phyloP scores from a whole-genome alignment of 108 stramenopile genomes.

The Schizochytrium sp. region DNA sequence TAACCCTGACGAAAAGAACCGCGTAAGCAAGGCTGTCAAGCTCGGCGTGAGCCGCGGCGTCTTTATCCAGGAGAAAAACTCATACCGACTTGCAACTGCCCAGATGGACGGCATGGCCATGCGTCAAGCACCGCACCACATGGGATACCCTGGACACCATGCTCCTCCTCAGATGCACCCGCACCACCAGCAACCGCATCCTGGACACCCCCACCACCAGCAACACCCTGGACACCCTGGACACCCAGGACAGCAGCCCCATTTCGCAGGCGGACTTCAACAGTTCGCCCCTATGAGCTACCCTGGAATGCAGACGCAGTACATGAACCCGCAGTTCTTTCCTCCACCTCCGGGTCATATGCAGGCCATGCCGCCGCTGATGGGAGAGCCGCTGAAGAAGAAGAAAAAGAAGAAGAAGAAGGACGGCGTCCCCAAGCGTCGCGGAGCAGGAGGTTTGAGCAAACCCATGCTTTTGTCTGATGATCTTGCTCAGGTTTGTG shows the following conservation, averaged over 20 bases:
- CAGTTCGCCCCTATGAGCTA: conserved; percentile 48
- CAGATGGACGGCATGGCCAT: conserved; percentile 23
- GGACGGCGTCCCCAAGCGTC: conserved; percentile 20
- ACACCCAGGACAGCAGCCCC: conserved; percentile 28
- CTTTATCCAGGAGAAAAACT: conserved; percentile 55
- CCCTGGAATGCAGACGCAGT: conserved; percentile 40
- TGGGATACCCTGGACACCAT: background rate
- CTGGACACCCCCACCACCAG: background rate
- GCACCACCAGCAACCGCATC: conserved; percentile 41
- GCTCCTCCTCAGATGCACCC: conserved; percentile 48
- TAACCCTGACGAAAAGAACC: conserved; percentile 38
- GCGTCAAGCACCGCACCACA: conserved; percentile 19
- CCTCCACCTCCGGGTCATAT: background rate
- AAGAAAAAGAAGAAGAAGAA: conserved; percentile 62
- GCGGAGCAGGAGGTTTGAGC: conserved; percentile 56
- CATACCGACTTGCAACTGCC: background rate
- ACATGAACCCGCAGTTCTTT: conserved; percentile 13
- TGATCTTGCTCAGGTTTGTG: conserved; percentile 47
- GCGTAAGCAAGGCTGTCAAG: conserved; percentile 56
- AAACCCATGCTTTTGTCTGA: conserved; percentile 17
- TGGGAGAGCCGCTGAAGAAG: conserved; percentile 29
- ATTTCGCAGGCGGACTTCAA: conserved; percentile 1
- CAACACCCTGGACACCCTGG: background rate
- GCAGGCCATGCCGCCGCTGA: conserved; percentile 19
- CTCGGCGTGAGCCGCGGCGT: conserved; percentile 30